phyloP scores from a whole-genome alignment of 2,329 filamentous ascomycete species.

The Ceratocystis harringtonii region DNA sequence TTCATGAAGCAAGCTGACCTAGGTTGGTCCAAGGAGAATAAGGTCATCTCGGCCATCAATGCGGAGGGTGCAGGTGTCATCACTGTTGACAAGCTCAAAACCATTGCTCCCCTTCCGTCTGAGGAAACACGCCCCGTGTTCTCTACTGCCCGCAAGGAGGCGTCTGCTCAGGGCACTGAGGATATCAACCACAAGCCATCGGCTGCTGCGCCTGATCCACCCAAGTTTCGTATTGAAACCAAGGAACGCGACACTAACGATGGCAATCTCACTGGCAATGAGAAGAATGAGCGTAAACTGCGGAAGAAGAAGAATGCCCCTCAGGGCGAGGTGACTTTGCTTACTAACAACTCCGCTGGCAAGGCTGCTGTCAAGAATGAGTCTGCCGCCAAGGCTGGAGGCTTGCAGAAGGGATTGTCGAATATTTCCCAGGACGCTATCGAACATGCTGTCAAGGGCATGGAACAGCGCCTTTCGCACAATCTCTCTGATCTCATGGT shows the following conservation, averaged over 20 bases:
- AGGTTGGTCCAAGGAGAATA: constrained; percentile 82
- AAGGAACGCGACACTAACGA: constrained; percentile 14
- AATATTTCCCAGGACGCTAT: constrained; percentile 33
- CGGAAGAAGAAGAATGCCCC: constrained; percentile 50
- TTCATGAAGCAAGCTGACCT: constrained; percentile 77
- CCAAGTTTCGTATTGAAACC: constrained; percentile 29
- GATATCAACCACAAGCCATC: constrained; percentile 2
- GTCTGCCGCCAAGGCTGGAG: constrained; percentile 6
- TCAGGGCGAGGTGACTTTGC: constrained; percentile 31
- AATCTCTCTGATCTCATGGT: constrained; percentile 38
- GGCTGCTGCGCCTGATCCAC: constrained; percentile 20
- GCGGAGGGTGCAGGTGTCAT: constrained; percentile 61
- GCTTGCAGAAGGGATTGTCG: constrained; percentile 15
- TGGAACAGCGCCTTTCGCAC: constrained; percentile 37
- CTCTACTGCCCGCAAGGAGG: constrained; percentile 27
- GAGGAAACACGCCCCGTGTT: constrained; percentile 28
- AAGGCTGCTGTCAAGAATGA: constrained; percentile 19
- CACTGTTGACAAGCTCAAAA: constrained; percentile 54
- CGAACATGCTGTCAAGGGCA: constrained; percentile 38
- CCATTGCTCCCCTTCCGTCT: constrained; percentile 32
- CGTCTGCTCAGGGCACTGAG: constrained; percentile 20
- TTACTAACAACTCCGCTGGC: constrained; percentile 26
- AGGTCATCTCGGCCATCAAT: constrained; percentile 65
- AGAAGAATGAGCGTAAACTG: constrained; percentile 47
- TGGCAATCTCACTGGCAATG: constrained; percentile 24